phyloP scores from a whole-genome alignment of 2,329 filamentous ascomycete species.

The Colletotrichum godetiae region DNA sequence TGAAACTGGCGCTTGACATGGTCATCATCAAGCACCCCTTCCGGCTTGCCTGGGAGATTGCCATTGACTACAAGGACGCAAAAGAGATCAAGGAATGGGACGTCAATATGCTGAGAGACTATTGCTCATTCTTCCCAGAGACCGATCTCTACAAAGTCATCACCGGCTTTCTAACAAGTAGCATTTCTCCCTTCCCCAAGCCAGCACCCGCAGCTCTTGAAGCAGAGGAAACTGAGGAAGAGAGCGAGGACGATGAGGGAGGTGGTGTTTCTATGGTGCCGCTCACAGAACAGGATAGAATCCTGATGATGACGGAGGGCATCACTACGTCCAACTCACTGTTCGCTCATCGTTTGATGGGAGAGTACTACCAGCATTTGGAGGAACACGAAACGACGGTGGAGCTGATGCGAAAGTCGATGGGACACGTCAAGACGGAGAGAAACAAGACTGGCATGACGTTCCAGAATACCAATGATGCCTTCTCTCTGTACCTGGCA shows the following conservation, averaged over 20 bases:
- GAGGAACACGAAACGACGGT: slow-evolving; percentile 88
- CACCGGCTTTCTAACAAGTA: slow-evolving; percentile 83
- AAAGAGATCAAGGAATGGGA: slow-evolving; percentile 83
- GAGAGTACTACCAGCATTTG: slow-evolving; percentile 83
- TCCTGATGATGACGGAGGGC: slow-evolving; percentile 84
- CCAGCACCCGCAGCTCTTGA: slow-evolving; percentile 39
- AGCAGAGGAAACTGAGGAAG: slow-evolving; percentile 52
- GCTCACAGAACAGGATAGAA: slow-evolving; percentile 79
- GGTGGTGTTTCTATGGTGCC: slow-evolving; percentile 65
- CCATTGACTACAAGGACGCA: slow-evolving; percentile 88
- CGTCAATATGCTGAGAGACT: slow-evolving; percentile 80
- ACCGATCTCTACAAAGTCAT: slow-evolving; percentile 86
- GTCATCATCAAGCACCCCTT: slow-evolving; percentile 95
- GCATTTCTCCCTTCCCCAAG: slow-evolving; percentile 82
- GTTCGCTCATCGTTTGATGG: slow-evolving; percentile 85
- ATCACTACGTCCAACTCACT: slow-evolving; percentile 76
- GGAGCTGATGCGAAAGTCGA: slow-evolving; percentile 81
- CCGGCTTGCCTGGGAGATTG: slow-evolving; percentile 89
- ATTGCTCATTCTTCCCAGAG: slow-evolving; percentile 85
- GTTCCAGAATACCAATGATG: slow-evolving; percentile 78
- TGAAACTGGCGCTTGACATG: slow-evolving; percentile 88
- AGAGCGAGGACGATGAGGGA: slow-evolving; percentile 71
- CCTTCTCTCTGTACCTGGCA: slow-evolving; percentile 80
- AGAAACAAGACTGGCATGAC: slow-evolving; percentile 74
- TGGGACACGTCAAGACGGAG: slow-evolving; percentile 70